Conservation (phyloP, 2,329 filamentous ascomycete species). For the Seiridium unicorne region DNA sequence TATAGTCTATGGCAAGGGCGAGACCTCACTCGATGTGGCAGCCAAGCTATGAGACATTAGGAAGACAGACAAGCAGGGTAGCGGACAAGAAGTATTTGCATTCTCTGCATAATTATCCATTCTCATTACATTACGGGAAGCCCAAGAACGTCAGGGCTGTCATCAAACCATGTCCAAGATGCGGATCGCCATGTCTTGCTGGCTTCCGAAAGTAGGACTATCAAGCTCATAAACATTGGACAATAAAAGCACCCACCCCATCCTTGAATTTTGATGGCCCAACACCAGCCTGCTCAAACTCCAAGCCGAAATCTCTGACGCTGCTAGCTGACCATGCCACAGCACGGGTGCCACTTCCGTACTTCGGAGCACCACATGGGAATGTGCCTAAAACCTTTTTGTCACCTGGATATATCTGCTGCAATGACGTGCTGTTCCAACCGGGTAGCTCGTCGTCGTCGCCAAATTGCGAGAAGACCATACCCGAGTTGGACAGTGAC, state of each 20-base stretch:
- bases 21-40: not conserved
- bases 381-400: constrained; percentile 24
- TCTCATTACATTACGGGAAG: not conserved
- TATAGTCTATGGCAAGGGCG: not conserved
- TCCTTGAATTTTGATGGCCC: constrained; percentile 23
- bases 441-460: constrained; percentile 14
- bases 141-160: too few relatives aligned
- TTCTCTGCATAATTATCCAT: too few relatives aligned
- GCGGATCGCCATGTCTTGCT: too few relatives aligned
- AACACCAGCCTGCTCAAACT: constrained; percentile 27
- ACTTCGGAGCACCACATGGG: constrained; percentile 17
- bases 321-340: constrained; percentile 27
- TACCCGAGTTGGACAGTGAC: constrained; percentile 23
- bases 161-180: too few relatives aligned
- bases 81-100: too few relatives aligned
- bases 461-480: constrained; percentile 20
- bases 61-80: not conserved
- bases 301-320: constrained; percentile 23
- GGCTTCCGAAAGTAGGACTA: not conserved
- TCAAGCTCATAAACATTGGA: not conserved
- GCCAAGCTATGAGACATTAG: not conserved
- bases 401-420: constrained; percentile 27
- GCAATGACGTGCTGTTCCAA: constrained; percentile 25
- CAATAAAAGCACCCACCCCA: constrained; percentile 28
- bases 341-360: constrained; percentile 12